Conservation (phyloP, 495 filamentous ascomycete genomes). For the Tuber brumale region DNA sequence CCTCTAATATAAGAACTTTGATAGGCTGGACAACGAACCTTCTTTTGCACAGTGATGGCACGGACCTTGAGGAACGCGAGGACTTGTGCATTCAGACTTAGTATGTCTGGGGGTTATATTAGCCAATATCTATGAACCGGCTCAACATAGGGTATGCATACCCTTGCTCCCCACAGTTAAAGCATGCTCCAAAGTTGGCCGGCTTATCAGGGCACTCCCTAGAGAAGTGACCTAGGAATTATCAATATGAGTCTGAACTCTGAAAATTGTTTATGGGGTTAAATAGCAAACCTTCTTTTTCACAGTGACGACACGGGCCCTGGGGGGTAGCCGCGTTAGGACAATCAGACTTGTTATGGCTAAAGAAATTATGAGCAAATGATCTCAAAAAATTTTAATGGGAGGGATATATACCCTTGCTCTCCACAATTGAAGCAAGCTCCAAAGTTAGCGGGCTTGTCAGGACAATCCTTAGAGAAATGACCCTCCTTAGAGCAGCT, state of each 20-base stretch:
- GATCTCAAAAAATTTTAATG: conserved; percentile 3
- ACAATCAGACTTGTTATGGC: conserved; percentile 53
- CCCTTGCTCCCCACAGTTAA: conserved; percentile 72
- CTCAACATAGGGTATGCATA: conserved; percentile 44
- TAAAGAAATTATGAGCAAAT: conserved; percentile 35
- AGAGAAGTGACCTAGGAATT: conserved; percentile 42
- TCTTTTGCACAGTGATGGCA: conserved; percentile 68
- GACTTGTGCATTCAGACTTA: conserved; percentile 55
- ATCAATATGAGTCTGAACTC: neutral
- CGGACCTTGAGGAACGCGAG: conserved; percentile 58
- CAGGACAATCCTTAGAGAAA: conserved; percentile 61
- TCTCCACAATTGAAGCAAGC: conserved; percentile 78
- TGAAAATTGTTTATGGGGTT: neutral
- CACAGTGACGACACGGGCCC: conserved; percentile 64
- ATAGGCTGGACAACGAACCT: neutral
- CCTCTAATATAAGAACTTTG: neutral
- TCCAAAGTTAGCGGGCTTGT: conserved; percentile 51
- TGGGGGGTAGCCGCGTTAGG: conserved; percentile 60
- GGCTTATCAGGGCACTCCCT: conserved; percentile 65
- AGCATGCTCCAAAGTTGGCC: conserved; percentile 56
- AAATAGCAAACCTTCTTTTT: conserved; percentile 46
- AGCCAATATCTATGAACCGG: conserved; percentile 15
- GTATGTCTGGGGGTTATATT: conserved; percentile 46
- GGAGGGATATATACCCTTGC: conserved; percentile 51
- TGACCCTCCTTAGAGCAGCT: conserved; percentile 40